Conservation (phyloP, 306 rosid genomes). For the Echinosophora koreensis region DNA sequence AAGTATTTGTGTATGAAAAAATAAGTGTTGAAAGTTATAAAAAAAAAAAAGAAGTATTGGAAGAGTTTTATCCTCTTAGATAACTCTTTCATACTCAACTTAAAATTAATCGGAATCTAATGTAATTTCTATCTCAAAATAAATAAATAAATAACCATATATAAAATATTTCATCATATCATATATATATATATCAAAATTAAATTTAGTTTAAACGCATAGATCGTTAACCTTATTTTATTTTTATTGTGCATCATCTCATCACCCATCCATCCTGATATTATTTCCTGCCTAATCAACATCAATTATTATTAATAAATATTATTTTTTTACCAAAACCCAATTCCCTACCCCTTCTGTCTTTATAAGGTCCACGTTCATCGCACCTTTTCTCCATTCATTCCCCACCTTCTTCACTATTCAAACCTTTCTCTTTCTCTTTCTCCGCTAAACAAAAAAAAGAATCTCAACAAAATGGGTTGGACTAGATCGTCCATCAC, state of each 20-base stretch:
- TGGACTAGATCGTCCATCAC: conserved; percentile 43
- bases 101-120: too few relatives aligned
- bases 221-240: neutral
- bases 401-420: neutral
- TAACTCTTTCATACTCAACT: too few relatives aligned
- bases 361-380: conserved; percentile 59
- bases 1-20: too few relatives aligned
- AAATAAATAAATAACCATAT: too few relatives aligned
- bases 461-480: conserved; percentile 56
- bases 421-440: neutral
- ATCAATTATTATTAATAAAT: neutral
- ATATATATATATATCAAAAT: too few relatives aligned
- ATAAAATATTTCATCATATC: too few relatives aligned
- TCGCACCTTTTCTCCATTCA: conserved; percentile 9
- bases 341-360: neutral
- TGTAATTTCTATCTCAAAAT: too few relatives aligned
- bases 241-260: too few relatives aligned
- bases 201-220: neutral
- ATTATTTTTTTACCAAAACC: neutral
- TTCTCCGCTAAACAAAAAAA: neutral
- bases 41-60: too few relatives aligned
- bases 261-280: neutral
- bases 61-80: too few relatives aligned
- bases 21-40: too few relatives aligned
- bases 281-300: conserved; percentile 33